A percentile compares a stretch with the other conserved stretches of the same genome.
Evolutionary conservation across 2,329 filamentous ascomycete species (phyloP).

Genomic region (Rugonectria rugulosa): DNA sequence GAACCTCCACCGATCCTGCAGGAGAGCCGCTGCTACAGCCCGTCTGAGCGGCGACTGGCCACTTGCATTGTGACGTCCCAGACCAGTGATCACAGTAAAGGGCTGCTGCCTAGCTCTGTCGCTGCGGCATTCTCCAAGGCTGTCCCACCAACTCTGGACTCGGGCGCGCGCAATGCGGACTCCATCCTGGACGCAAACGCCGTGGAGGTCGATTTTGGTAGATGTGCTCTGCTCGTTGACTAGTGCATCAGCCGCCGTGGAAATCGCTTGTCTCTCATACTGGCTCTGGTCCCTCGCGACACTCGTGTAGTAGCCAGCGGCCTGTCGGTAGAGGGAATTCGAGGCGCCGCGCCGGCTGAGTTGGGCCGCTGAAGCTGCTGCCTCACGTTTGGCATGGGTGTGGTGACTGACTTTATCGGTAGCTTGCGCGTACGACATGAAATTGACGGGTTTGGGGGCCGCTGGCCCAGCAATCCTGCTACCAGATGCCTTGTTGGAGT

Average conservation of each 20-base stretch:
- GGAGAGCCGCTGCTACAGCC: slow-evolving; percentile 78
- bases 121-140: slow-evolving; percentile 70
- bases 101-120: slow-evolving; percentile 56
- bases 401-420: slow-evolving; percentile 38
- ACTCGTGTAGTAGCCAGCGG: slow-evolving; percentile 77
- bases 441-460: slow-evolving; percentile 11
- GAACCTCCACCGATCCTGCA: slow-evolving; percentile 83
- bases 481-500: slow-evolving; percentile 18
- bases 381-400: slow-evolving; percentile 43
- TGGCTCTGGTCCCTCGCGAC: slow-evolving; percentile 70
- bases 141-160: slow-evolving; percentile 79
- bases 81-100: slow-evolving; percentile 81
- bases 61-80: slow-evolving; percentile 79
- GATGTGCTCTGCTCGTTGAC: slow-evolving; percentile 72
- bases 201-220: slow-evolving; percentile 78
- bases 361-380: slow-evolving; percentile 48
- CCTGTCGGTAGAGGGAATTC: slow-evolving; percentile 76
- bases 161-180: slow-evolving; percentile 76
- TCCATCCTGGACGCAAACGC: slow-evolving; percentile 81
- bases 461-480: slow-evolving; percentile 14
- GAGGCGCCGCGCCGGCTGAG: slow-evolving; percentile 64
- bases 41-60: slow-evolving; percentile 80
- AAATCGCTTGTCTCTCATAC: slow-evolving; percentile 64
- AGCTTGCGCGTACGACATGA: slow-evolving; percentile 39
- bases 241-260: slow-evolving; percentile 72